Evolutionary conservation across 2,329 filamentous ascomycete species (phyloP), one percentile per base, ranked within the genome.

Genomic region (Chaetothyriales sp.): DNA sequence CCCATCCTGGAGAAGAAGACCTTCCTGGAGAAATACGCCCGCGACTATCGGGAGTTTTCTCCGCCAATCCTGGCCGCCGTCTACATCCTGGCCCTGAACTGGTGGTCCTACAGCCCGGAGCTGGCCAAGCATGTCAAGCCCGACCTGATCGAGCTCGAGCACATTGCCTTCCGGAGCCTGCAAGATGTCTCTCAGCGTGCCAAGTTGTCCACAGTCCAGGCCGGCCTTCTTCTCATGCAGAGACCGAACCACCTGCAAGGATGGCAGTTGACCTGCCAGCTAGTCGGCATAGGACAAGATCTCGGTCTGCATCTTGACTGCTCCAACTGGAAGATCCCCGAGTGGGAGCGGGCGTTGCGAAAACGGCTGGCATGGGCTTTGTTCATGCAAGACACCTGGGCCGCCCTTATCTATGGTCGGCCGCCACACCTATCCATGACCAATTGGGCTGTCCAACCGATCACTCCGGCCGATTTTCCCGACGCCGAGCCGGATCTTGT

Each of bases 1-100:
- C 86, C 86, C 19, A 85, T 93, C 59, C 75, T 92, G 42, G 84
- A 92, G 63, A 89, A 88, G 67, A 76, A 79, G 52, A 79, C 88
- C 51, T 90, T 90, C 59, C 71, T 85, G 55, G 83, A 89, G 64
- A 84, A 85, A 62, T 86, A 89, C 68, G 78, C 80, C 47, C 77
- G 80, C 59, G 81, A 80, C 43, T 79, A 85, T 60, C 77, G 78
- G 49, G 81, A 85, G 58, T 85, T 90, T 61, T 82, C 84, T 12
- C 84, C 86, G 1, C 78, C 84, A 9, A 70, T 92, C 22, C 73
- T 93, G 15, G 85, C 84, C 28, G 84, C 84, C 49, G 81, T 93
- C n/a, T 73, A 94, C 61, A 79, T 94, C 20, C 71, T 95, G 20
- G 86, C 88, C 7, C 77, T 93, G 61, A 88, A 90, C 65, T 94